Evolutionary conservation across 768 basidiomycete species (phyloP), one percentile per base, ranked within the genome.

Genomic region (Serendipita sp.): DNA sequence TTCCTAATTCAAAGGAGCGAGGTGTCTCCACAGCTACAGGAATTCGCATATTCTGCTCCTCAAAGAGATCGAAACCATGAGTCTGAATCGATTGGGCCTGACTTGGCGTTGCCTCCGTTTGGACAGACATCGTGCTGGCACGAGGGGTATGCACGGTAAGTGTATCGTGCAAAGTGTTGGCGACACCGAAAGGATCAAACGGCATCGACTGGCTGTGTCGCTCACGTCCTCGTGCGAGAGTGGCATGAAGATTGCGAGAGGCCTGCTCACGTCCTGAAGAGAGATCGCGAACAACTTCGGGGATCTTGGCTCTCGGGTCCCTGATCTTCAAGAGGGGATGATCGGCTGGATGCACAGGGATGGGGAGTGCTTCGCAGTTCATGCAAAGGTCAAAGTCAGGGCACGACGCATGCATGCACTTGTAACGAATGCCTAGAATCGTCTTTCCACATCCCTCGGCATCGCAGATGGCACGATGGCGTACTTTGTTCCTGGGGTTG

Each of bases 311-410:
- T 16, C 80, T 79, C 0, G 76, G 67, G 0, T 76, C 76, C 70
- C 77, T 84, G 74, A 93, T 76, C 81, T 92, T 93, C 70, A 92
- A 71, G 71, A 94, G 66, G 0, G 85, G 82, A 70, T 94, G 92
- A 37, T 74, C 81, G 11, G 72, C 65, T 0, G 89, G 88, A 71
- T 94, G 91, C 11, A 88, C 76, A 3, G 83, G 74, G 66, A 92
- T 87, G 0, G 91, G 91, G 65, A 83, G 78, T 3, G 89, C 84
- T 74, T 92, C 91, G 74, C 92, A 94, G 63, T 73, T 73, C 65
- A 79, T 77, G 74, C 91, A 94, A 16, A 93, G 78, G 70, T 94
- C 92, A 68, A 84, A 92, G 72, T 92, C 88, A 0, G 80, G 78
- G 74, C 92, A 94, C 8, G 24, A 28, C 13, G 82, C 78, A 70